Base-by-base conservation (phyloP, 306 rosid species). In the Citrullus mucosospermus region DNA sequence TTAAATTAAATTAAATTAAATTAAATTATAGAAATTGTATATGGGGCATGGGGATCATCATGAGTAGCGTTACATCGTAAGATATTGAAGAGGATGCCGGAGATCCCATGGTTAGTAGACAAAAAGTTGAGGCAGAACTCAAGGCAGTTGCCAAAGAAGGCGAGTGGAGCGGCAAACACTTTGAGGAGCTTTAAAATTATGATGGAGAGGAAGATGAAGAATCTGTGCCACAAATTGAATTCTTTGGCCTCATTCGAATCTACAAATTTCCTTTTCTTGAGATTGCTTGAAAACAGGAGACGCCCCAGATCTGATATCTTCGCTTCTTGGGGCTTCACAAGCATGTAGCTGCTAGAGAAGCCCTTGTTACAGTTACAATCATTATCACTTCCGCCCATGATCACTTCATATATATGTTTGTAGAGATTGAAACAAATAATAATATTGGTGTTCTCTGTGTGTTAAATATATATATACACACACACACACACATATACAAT, bases 191-290 rank as follows among this genome's bases (percentile, higher is more conserved):
- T 89, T 69, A 88, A 96, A 9, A 28, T 17, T 34, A 88, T 54
- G 61, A 90, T 62, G 34, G 93, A 90, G 41, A 39, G 32, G 78
- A 90, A 84, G 58, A 93, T 83, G n/a, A 87, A 38, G 96, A 96
- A 88, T 86, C 97, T 84, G 16, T 85, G 87, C 12, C 85, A 28
- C 34, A 91, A 84, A 0, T 32, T 16, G 2, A 5, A 51, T 41
- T 76, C 22, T 81, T 2, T 18, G 22, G 11, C 65, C 53, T 75
- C 8, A 15, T 28, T 8, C 86, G 39, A 75, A 3, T 93, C 83
- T 5, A 91, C 79, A 84, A 89, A 91, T 28, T 53, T 82, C 72
- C 87, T 84, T 1, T 83, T 77, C 0, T 59, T 46, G 46, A 87
- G n/a, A 0, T 82, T 79, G 0, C 91, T 80, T 2, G 85, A 86